Evolutionary conservation across 371 early-diverging fungal species (phyloP).

Genomic region (Apophysomyces trapeziformis): DNA sequence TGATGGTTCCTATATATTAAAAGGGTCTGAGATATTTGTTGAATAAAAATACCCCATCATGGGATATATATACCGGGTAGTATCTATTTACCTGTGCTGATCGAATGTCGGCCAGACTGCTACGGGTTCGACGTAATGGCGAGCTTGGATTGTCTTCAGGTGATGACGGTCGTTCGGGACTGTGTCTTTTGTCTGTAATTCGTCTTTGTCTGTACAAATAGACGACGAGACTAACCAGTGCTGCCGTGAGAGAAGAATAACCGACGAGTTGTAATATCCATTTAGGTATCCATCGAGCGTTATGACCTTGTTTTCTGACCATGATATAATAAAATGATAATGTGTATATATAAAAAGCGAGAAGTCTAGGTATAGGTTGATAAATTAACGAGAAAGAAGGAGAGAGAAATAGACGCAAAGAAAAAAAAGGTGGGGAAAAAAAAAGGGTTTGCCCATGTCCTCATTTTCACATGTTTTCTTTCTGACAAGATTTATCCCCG

Average conservation of each 20-base stretch:
- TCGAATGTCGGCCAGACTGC: slow-evolving; percentile 13
- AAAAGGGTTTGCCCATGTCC: neutral
- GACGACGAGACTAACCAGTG: slow-evolving; percentile 20
- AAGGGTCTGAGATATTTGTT: neutral
- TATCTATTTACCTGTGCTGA: slow-evolving; percentile 3
- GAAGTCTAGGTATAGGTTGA: neutral
- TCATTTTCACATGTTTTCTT: slow-evolving; percentile 8
- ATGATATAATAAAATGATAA: slow-evolving; percentile 3
- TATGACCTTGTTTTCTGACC: neutral
- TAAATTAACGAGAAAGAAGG: neutral
- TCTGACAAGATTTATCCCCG: slow-evolving; percentile 6
- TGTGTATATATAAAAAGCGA: neutral
- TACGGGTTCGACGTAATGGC: slow-evolving; percentile 8
- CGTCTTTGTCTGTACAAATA: slow-evolving; percentile 21
- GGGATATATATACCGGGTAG: too few relatives aligned
- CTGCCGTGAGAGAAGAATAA: slow-evolving; percentile 27
- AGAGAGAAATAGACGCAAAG: neutral
- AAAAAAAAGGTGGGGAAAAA: neutral
- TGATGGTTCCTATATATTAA: neutral
- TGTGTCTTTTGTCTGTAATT: slow-evolving; percentile 1
- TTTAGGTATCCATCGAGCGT: slow-evolving; percentile 18
- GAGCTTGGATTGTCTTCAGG: neutral
- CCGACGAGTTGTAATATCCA: slow-evolving; percentile 30
- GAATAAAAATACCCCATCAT: too few relatives aligned
- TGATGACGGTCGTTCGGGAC: slow-evolving; percentile 4